Base-by-base conservation (phyloP, 208 protist species). In the Crithidia sp. region DNA sequence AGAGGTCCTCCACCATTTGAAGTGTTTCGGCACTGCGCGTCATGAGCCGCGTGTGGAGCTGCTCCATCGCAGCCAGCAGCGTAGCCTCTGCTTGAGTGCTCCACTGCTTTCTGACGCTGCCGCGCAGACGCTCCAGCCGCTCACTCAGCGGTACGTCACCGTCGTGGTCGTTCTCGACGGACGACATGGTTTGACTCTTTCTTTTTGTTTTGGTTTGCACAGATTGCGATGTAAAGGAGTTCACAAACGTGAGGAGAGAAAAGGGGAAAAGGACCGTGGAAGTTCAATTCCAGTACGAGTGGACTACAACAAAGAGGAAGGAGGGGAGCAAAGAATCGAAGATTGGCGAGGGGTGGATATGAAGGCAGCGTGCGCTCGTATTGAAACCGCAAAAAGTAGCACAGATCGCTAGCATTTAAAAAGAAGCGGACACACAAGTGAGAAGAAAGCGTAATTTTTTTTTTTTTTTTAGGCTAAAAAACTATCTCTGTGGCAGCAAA, bases 51-150 rank as follows among this genome's bases (percentile, higher is more conserved):
- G 79, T 75, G 57, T 87, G 85, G 45, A 93, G 58, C 5, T 77
- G 64, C 67, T 84, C 71, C 43, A 93, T 57, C 9, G 71, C 68
- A 43, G 79, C 59, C 12, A 93, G 36, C 7, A 94, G 74, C 16
- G 84, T 54, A 0, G 81, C 78, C 61, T 92, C 84, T 0, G 89
- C 82, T 17, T 81, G 67, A 9, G 64, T 70, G 55, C 79, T 81
- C 86, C 89, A 90, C 19, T 80, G 65, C 2, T 71, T 79, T 19
- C 62, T 50, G 9, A 79, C 63, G 40, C 55, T 58, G 36, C 77
- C 55, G 37, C 82, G 77, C 44, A 90, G 68, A 28, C 61, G 63
- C 28, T 72, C 54, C 5, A 87, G 52, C 3, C 61, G 43, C 44
- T 79, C 74, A 28, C 47, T 50, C 14, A 79, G 65, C 36, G 66